These are phyloP conservation scores for Lycium barbarum DNA, from an alignment of 257 asterid genomes.

Conservation along the genomic window DNA sequence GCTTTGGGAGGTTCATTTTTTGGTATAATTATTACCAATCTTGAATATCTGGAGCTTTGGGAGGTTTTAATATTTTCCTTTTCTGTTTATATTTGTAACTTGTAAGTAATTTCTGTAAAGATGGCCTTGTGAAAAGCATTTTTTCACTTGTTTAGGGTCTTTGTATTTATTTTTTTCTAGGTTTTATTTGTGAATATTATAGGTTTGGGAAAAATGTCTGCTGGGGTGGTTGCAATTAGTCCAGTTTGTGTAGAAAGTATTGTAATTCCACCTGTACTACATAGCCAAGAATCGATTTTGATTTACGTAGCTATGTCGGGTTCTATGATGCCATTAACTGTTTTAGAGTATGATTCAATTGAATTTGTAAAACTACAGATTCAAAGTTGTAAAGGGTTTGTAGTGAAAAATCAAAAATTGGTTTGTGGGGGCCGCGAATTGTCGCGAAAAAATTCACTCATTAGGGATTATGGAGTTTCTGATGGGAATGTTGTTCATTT, in stretches of 20 bases:
- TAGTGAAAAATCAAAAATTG: constrained; percentile 58
- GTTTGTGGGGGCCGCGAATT: constrained; percentile 83
- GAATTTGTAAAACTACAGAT: constrained; percentile 43
- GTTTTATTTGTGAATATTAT: constrained; percentile 33
- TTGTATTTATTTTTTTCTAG: background rate
- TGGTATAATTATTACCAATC: too few species aligned
- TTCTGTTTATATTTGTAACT: constrained; percentile 27
- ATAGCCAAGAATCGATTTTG: constrained; percentile 60
- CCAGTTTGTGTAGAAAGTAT: constrained; percentile 53
- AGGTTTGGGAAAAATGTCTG: constrained; percentile 60
- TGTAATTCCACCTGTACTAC: constrained; percentile 50
- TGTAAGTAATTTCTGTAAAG: constrained; percentile 33
- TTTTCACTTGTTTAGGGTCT: constrained; percentile 32
- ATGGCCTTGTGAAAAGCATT: constrained; percentile 31
- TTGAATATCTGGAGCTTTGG: too few species aligned
- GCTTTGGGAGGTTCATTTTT: constrained; percentile 39
- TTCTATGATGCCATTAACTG: constrained; percentile 71
- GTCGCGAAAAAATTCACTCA: constrained; percentile 70
- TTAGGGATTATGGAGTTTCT: constrained; percentile 73
- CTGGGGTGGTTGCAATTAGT: constrained; percentile 66
- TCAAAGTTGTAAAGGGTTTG: constrained; percentile 41
- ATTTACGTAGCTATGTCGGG: constrained; percentile 66
- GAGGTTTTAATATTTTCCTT: constrained; percentile 21
- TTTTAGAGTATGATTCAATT: constrained; percentile 57
- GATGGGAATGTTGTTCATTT: constrained; percentile 83